A percentile compares a stretch with the other conserved stretches of the same genome.
These are phyloP conservation scores for Fraxinus nigra DNA, from an alignment of 305 asterid genomes.

Conservation along the genomic window DNA sequence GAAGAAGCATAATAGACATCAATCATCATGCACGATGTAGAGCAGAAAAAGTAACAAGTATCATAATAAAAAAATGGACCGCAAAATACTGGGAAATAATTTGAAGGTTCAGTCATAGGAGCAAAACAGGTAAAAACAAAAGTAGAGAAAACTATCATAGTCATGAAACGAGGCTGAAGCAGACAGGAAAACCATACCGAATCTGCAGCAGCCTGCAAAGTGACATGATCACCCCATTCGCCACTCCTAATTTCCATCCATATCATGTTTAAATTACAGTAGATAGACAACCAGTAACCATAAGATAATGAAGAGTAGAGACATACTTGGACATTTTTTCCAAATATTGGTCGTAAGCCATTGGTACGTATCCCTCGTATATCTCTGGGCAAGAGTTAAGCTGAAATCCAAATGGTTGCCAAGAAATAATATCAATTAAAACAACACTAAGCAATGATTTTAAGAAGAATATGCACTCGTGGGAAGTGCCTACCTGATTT, in stretches of 20 bases:
- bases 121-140: not conserved
- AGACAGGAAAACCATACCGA: constrained; percentile 43
- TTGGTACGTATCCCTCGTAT: constrained; percentile 87
- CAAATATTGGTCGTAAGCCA: constrained; percentile 75
- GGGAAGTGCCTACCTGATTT: constrained; percentile 56
- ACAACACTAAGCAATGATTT: constrained; percentile 12
- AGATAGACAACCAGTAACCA: constrained; percentile 17
- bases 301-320: constrained; percentile 18
- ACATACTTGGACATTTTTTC: constrained; percentile 78
- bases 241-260: constrained; percentile 53
- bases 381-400: constrained; percentile 67
- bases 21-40: not conserved
- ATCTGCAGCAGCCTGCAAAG: constrained; percentile 94
- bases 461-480: constrained; percentile 1
- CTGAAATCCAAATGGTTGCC: constrained; percentile 42
- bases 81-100: not conserved
- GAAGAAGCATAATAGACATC: too few species aligned
- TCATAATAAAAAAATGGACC: not conserved
- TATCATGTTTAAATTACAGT: constrained; percentile 22
- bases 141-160: not conserved
- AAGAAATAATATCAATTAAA: constrained; percentile 26
- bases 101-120: not conserved
- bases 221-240: constrained; percentile 97
- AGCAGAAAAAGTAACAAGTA: not conserved
- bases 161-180: not conserved